Evolutionary conservation across 106 monocot genomes (phyloP), one percentile per base, ranked within the genome.

Genomic region (Iris macrosiphon): DNA sequence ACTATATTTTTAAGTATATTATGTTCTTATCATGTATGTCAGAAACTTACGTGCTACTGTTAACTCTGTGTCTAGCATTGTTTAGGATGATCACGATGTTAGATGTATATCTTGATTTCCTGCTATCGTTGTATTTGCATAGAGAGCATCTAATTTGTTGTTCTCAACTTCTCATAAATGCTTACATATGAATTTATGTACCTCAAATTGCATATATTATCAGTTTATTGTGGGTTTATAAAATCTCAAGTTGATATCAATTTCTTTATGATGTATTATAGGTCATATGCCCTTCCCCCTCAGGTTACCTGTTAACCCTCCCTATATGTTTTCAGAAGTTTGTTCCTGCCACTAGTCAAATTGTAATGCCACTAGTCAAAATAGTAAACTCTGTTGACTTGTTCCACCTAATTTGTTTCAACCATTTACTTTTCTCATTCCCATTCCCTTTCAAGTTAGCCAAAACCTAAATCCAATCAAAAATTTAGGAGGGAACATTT

Each of bases 1-100:
- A 48, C 15, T 72, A 11, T 77, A 19, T 14, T 37, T 27, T 34
- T 5, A 14, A 29, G 2, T 51, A n/a, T 40, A 10, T 33, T n/a
- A 21, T 29, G 4, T 38, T 27, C 13, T 25, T 29, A n/a, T 28
- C 21, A 31, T 29, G 31, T 15, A 29, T 51, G 28, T 1, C 16
- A 28, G 7, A 51, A 6, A 31, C 28, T 7, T 30, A n/a, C 31
- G 24, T 47, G n/a, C 29, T 51, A 15, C 17, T 51, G 17, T 51
- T 45, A 2, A 9, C 31, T 49, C 13, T 27, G 4, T 49, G 14
- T 28, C 29, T 17, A 29, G 23, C 8, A 47, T 8, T 25, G 25
- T 15, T 35, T 35, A 10, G 10, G 10, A 35, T 35, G 34, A 35
- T 10, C 34, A 10, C 7, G 34, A 35, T 35, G 18, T 44, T 44